Conservation (phyloP, 2,329 filamentous ascomycete genomes). For the Cordyceps javanica region DNA sequence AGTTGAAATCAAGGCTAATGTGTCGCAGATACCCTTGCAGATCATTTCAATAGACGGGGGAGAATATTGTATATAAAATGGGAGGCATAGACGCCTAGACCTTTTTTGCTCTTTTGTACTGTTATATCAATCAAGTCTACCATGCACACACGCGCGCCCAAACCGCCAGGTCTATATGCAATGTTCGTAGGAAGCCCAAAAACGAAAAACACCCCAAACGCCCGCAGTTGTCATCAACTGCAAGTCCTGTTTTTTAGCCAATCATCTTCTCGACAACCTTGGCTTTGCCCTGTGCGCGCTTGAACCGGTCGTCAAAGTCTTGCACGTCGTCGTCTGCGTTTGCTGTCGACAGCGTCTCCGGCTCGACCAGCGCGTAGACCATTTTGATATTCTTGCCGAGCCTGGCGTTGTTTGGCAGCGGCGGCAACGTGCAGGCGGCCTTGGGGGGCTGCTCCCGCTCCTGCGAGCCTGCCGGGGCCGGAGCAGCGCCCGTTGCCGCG, state of each 20-base stretch:
- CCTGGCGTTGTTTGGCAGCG: conserved; percentile 53
- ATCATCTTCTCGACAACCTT: conserved; percentile 76
- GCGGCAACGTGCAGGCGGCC: conserved; percentile 26
- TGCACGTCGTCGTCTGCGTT: conserved; percentile 87
- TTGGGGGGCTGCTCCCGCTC: background rate
- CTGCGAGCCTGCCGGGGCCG: background rate
- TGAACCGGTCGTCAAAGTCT: conserved; percentile 84
- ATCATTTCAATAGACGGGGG: conserved; percentile 44
- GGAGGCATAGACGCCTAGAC: conserved; percentile 13
- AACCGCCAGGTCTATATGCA: background rate
- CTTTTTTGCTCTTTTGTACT: conserved; percentile 1
- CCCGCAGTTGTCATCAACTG: conserved; percentile 13
- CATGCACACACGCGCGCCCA: background rate
- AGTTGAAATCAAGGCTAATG: conserved; percentile 15
- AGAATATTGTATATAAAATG: conserved; percentile 17
- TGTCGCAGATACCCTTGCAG: conserved; percentile 55
- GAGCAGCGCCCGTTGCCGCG: conserved; percentile 2
- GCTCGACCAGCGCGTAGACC: conserved; percentile 73
- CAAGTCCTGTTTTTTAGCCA: conserved; percentile 27
- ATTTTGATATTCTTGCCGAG: conserved; percentile 70
- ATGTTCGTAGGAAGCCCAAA: background rate
- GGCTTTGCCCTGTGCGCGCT: conserved; percentile 73
- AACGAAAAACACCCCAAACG: conserved; percentile 4
- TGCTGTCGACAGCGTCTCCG: conserved; percentile 66
- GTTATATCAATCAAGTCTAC: conserved; percentile 7